Evolutionary conservation across 202 grass and related monocot species (phyloP).

Genomic region (Schoenoplectus tabernaemontani): DNA sequence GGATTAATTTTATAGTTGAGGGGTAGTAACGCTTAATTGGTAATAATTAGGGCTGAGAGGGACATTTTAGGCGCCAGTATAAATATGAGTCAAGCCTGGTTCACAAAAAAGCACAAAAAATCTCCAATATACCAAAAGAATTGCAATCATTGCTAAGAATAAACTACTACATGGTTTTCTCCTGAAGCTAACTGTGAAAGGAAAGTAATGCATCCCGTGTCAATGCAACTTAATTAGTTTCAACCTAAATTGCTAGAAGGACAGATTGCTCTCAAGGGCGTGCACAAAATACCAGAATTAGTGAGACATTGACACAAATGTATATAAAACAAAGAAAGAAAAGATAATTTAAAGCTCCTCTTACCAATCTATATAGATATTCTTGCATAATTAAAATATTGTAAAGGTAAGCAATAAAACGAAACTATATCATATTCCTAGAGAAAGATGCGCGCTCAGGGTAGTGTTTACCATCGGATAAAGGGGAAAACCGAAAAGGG

Average conservation of each 20-base stretch:
- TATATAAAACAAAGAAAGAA: neutral
- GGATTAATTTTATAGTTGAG: neutral
- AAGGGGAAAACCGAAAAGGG: neutral
- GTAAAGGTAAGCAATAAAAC: neutral
- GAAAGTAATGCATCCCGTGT: neutral
- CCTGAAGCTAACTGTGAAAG: neutral
- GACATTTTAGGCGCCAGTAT: neutral
- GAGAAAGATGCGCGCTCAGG: neutral
- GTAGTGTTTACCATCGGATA: neutral
- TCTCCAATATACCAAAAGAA: neutral
- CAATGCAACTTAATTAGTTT: neutral
- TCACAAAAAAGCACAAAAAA: neutral
- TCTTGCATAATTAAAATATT: neutral
- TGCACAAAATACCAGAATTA: neutral
- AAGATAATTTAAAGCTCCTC: neutral
- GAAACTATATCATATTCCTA: no score
- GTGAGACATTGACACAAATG: neutral
- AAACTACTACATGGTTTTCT: neutral
- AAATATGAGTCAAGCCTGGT: neutral
- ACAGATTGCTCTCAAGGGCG: neutral
- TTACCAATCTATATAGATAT: neutral
- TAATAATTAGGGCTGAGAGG: neutral
- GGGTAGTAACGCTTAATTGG: neutral
- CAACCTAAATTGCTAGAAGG: neutral
- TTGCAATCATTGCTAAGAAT: neutral